A percentile compares a stretch with the other conserved stretches of the same genome.
phyloP scores from a whole-genome alignment of 106 monocot species.

The Dioscorea alata region DNA sequence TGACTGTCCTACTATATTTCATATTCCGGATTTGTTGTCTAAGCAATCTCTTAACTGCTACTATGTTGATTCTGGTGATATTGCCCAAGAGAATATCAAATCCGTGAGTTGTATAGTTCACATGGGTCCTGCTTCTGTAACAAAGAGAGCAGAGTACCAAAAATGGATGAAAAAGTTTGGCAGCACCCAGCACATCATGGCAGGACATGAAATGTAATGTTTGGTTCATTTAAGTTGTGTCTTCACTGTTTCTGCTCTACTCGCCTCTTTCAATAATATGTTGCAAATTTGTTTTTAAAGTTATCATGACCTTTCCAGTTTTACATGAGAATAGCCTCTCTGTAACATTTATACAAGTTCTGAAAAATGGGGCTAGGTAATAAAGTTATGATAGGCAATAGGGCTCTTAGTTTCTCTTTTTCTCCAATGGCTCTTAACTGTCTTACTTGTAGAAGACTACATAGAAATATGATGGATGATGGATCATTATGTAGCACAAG shows the following conservation, averaged over 20 bases:
- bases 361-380: too few species aligned
- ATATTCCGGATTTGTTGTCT: constrained; percentile 56
- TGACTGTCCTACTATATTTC: constrained; percentile 74
- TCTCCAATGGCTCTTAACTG: too few species aligned
- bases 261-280: neutral
- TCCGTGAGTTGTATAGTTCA: constrained; percentile 89
- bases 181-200: constrained; percentile 81
- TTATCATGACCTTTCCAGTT: too few species aligned
- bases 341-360: too few species aligned
- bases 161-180: constrained; percentile 95
- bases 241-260: neutral
- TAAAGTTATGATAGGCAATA: too few species aligned
- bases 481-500: too few species aligned
- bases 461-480: too few species aligned
- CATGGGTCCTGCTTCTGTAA: constrained; percentile 82
- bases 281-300: neutral
- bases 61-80: constrained; percentile 29
- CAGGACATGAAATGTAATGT: constrained; percentile 98
- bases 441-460: too few species aligned
- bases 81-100: constrained; percentile 27
- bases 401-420: too few species aligned
- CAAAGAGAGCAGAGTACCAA: constrained; percentile 58
- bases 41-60: constrained; percentile 61
- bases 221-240: constrained; percentile 7
- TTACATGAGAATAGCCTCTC: too few species aligned